phyloP scores from a whole-genome alignment of 176 grass and related monocot genomes.

The Dactylis glomerata region DNA sequence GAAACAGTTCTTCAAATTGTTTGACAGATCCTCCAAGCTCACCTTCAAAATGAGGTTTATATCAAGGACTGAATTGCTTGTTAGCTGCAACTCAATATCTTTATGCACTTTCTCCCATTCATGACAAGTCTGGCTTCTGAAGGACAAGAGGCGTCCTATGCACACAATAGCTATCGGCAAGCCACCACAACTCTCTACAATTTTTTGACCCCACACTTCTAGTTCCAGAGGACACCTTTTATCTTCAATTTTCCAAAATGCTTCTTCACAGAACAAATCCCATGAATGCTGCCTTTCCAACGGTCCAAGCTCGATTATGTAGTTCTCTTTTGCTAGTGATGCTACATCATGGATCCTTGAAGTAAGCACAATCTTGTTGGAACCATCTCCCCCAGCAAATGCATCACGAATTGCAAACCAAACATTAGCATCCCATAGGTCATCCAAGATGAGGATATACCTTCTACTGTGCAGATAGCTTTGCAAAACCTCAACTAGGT shows the following conservation, averaged over 20 bases:
- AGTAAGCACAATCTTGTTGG: background rate
- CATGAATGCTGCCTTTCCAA: background rate
- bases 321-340: background rate
- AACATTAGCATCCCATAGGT: background rate
- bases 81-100: slow-evolving; percentile 8
- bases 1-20: slow-evolving; percentile 5
- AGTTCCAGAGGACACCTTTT: background rate
- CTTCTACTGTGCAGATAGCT: background rate
- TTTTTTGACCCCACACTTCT: background rate
- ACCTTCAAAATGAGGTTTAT: slow-evolving; percentile 6
- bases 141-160: background rate
- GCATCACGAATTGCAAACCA: background rate
- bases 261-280: slow-evolving; percentile 14
- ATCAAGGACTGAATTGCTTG: background rate
- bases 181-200: background rate
- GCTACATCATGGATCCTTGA: slow-evolving; percentile 2
- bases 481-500: background rate
- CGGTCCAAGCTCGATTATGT: background rate
- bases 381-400: background rate
- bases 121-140: background rate
- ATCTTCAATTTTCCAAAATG: background rate
- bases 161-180: slow-evolving; percentile 10
- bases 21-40: slow-evolving; percentile 4
- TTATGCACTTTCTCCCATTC: slow-evolving; percentile 13
- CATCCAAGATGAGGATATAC: background rate